Base-by-base conservation (phyloP, 106 monocot species). In the Allium cepa region DNA sequence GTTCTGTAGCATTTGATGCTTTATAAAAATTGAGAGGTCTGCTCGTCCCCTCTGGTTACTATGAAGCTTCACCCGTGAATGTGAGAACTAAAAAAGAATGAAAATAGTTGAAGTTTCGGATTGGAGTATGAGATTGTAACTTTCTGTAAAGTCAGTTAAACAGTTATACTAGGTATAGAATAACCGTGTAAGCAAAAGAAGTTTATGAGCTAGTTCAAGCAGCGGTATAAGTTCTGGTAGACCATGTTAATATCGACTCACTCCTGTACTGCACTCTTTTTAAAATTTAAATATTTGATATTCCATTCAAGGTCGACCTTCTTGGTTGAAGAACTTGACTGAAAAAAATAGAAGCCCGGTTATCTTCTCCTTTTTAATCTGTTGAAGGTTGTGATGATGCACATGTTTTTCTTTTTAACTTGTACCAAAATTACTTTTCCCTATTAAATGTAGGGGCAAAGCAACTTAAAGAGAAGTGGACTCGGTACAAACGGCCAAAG, bases 401-500 rank as follows among this genome's bases (percentile, higher is more conserved):
- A 8, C 18, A 59, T 7, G 17, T 47, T 22, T 52, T 63, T 64
- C 50, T 36, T 36, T 36, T 5, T 36, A 36, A 4, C 5, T 36
- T 36, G 36, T 36, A 5, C 36, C 36, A 36, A 36, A 36, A 36
- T 36, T 36, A 36, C 36, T 59, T 73, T 65, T 7, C n/a, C 26
- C 49, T 66, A 27, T 46, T 48, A 66, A 49, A 48, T 69, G 78
- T 50, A 88, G 92, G 85, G 81, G 70, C 85, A 13, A 72, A 69
- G 56, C 79, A 71, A 50, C 78, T 92, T 50, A 88, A 71, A 61
- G 83, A 85, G 68, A 88, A 77, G 71, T 92, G 88, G 92, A 55
- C 46, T 56, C 78, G 56, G 17, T 77, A 78, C 52, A 78, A 65
- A 53, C 46, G 62, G 49, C 76, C 67, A 26, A 77, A 61, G 46